Evolutionary conservation across 768 basidiomycete species (phyloP).

Genomic region (Kondoa malvinella): DNA sequence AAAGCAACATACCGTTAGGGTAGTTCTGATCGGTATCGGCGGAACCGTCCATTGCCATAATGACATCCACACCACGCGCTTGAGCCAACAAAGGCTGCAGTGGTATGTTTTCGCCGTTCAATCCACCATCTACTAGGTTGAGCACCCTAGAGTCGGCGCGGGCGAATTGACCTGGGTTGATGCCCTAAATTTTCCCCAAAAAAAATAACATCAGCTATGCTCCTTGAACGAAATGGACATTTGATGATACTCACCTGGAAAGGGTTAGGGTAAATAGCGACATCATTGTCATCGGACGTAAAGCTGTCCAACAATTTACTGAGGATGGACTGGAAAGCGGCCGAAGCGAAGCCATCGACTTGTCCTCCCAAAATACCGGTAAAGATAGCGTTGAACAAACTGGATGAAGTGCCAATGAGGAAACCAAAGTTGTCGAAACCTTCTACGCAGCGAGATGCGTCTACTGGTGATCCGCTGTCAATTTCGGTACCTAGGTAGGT

Average conservation of each 20-base stretch:
- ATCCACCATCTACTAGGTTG: conserved; percentile 53
- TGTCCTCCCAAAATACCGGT: conserved; percentile 25
- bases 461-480: conserved; percentile 42
- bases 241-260: too few relatives aligned
- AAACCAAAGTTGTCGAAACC: conserved; percentile 59
- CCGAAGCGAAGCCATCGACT: background rate
- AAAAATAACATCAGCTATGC: too few relatives aligned
- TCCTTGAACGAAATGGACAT: too few relatives aligned
- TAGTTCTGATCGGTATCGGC: conserved; percentile 40
- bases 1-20: conserved; percentile 44
- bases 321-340: background rate
- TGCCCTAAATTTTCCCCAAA: conserved; percentile 29
- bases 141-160: conserved; percentile 43
- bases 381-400: conserved; percentile 31
- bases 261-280: conserved; percentile 31
- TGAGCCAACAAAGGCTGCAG: conserved; percentile 54
- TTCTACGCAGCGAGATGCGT: conserved; percentile 46
- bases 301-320: background rate
- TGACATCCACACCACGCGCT: conserved; percentile 50
- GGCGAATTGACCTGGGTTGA: conserved; percentile 40
- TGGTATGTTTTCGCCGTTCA: conserved; percentile 55
- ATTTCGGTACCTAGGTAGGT: conserved; percentile 49
- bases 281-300: conserved; percentile 26
- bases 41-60: conserved; percentile 53
- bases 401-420: conserved; percentile 51